phyloP scores from a whole-genome alignment of 2,329 filamentous ascomycete genomes.

The Tolypocladium cylindrosporum region DNA sequence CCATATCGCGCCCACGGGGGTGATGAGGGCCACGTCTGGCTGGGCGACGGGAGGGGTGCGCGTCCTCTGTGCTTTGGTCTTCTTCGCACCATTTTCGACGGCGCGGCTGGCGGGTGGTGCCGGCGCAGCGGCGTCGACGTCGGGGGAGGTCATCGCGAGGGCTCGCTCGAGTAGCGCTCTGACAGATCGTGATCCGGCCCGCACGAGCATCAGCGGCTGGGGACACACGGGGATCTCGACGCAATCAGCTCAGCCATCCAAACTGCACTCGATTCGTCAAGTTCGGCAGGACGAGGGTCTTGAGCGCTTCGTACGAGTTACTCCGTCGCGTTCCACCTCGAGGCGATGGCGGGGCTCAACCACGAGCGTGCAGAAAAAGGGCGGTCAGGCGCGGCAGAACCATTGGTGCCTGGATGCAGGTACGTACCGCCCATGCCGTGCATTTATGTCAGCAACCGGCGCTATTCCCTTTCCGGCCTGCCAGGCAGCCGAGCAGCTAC shows the following conservation, averaged over 20 bases:
- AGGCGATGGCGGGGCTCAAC: not conserved
- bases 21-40: constrained; percentile 16
- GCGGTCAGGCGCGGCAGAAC: constrained; percentile 20
- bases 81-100: not conserved
- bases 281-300: not conserved
- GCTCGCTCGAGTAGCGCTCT: constrained; percentile 4
- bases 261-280: not conserved
- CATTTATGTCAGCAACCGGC: not conserved
- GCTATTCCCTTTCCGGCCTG: not conserved
- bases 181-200: constrained; percentile 7
- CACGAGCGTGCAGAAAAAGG: constrained; percentile 2
- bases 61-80: not conserved
- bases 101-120: constrained; percentile 4
- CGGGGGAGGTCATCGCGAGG: constrained; percentile 6
- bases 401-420: not conserved
- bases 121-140: constrained; percentile 1
- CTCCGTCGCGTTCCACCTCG: not conserved
- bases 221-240: not conserved
- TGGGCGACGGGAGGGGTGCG: constrained; percentile 7
- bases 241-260: not conserved
- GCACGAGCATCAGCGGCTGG: constrained; percentile 7
- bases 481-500: not conserved
- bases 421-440: not conserved
- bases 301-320: too few species aligned
- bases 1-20: constrained; percentile 28